These are phyloP conservation scores for Chloromonas sp. DNA, from an alignment of 163 green algal species.

Conservation along the genomic window DNA sequence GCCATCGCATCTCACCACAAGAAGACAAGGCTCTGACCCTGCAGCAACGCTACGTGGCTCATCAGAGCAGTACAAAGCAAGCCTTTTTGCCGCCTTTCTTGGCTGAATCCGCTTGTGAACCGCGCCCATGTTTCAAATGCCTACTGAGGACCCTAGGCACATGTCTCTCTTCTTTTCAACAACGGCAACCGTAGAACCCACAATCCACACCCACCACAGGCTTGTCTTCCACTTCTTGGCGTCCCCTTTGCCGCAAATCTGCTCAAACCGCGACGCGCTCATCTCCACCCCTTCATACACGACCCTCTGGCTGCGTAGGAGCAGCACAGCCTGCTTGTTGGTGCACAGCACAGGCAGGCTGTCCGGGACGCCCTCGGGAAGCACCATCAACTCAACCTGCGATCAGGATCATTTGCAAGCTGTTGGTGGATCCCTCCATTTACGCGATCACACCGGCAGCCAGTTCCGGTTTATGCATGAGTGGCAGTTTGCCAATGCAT, in stretches of 20 bases:
- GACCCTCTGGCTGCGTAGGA: constrained; percentile 64
- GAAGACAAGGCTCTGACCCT: not conserved
- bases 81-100: no score
- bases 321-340: constrained; percentile 38
- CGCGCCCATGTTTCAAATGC: no score
- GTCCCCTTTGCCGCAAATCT: constrained; percentile 59
- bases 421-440: not conserved
- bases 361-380: constrained; percentile 60
- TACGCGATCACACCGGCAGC: no score
- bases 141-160: no score
- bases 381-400: constrained; percentile 51
- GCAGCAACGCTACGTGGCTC: not conserved
- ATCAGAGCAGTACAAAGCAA: not conserved
- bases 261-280: constrained; percentile 69
- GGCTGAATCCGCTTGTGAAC: no score
- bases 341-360: constrained; percentile 61
- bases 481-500: no score
- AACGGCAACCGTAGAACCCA: not conserved
- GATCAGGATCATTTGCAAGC: not conserved
- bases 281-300: constrained; percentile 45
- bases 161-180: no score
- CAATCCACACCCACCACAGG: constrained; percentile 40
- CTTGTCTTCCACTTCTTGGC: constrained; percentile 88
- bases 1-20: not conserved
- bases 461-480: no score